Evolutionary conservation across 1,284 basidiomycete genomes (phyloP).

Genomic region (Leccinum pachyderme): DNA sequence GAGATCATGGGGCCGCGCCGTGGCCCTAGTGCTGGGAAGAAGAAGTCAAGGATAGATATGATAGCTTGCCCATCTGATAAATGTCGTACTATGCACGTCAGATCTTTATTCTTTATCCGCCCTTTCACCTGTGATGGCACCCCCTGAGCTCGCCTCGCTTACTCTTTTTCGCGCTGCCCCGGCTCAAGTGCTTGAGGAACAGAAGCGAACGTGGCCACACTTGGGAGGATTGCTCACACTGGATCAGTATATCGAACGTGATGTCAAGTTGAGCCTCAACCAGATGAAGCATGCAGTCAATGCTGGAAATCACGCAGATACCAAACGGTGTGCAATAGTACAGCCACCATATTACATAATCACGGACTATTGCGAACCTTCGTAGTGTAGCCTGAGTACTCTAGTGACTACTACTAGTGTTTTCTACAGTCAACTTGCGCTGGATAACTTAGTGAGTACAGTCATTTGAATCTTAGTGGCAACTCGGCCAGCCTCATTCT

Average conservation of each 20-base stretch:
- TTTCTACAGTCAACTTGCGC: too few relatives aligned
- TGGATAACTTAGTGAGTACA: too few relatives aligned
- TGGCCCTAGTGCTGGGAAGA: not conserved
- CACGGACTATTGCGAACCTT: too few relatives aligned
- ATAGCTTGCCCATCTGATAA: not conserved
- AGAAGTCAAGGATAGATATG: not conserved
- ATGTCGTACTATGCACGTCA: not conserved
- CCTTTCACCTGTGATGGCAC: constrained; percentile 4
- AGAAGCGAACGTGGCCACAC: constrained; percentile 32
- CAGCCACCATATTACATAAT: too few relatives aligned
- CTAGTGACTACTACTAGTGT: too few relatives aligned
- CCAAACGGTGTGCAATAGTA: too few relatives aligned
- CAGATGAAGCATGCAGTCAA: too few relatives aligned
- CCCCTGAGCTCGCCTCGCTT: constrained; percentile 16
- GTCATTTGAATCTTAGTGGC: not conserved
- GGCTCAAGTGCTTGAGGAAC: constrained; percentile 28
- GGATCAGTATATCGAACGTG: constrained; percentile 33
- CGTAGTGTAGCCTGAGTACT: too few relatives aligned
- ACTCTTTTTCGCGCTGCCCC: constrained; percentile 24
- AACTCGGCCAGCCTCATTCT: not conserved
- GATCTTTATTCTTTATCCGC: not conserved
- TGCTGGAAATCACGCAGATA: too few relatives aligned
- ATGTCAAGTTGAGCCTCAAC: too few relatives aligned
- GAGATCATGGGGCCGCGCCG: not conserved
- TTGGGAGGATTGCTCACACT: constrained; percentile 38